Conservation (phyloP, 2,329 filamentous ascomycete genomes). For the Fusarium tanahbumbuense region DNA sequence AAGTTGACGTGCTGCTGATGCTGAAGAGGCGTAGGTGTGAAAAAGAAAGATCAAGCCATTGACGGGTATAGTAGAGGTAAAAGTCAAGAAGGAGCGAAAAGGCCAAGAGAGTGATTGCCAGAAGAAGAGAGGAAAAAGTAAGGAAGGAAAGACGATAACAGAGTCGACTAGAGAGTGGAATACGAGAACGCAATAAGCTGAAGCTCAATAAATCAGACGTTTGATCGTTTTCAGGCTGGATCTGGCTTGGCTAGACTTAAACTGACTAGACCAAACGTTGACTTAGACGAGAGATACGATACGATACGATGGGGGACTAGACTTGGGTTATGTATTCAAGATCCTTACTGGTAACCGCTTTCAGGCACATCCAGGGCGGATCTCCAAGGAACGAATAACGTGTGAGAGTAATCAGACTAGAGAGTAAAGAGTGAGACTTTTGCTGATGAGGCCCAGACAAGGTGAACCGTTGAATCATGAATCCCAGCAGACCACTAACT, state of each 20-base stretch:
- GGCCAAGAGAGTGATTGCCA: neutral
- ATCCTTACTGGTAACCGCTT: constrained; percentile 13
- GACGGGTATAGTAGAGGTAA: constrained; percentile 7
- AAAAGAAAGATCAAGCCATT: neutral
- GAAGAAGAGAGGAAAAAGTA: constrained; percentile 7
- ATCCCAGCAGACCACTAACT: neutral
- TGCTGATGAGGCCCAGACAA: constrained; percentile 33
- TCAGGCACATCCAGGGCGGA: neutral
- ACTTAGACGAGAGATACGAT: constrained; percentile 14
- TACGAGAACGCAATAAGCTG: constrained; percentile 41
- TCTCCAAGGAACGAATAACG: constrained; percentile 29
- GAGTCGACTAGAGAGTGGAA: constrained; percentile 17
- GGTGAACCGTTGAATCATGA: constrained; percentile 23
- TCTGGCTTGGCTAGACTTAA: constrained; percentile 27
- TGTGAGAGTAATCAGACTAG: constrained; percentile 10
- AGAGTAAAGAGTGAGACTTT: constrained; percentile 18
- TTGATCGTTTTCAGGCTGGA: constrained; percentile 29
- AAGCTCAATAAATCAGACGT: constrained; percentile 18
- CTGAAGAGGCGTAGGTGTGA: neutral
- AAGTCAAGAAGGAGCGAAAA: constrained; percentile 1
- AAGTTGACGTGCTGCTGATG: neutral
- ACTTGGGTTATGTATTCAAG: constrained; percentile 21
- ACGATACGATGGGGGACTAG: constrained; percentile 9
- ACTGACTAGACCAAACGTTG: constrained; percentile 4
- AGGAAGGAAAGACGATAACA: constrained; percentile 11